Base-by-base conservation (phyloP, 192 early-diverging fungal species). In the Oehlia diaphana region DNA sequence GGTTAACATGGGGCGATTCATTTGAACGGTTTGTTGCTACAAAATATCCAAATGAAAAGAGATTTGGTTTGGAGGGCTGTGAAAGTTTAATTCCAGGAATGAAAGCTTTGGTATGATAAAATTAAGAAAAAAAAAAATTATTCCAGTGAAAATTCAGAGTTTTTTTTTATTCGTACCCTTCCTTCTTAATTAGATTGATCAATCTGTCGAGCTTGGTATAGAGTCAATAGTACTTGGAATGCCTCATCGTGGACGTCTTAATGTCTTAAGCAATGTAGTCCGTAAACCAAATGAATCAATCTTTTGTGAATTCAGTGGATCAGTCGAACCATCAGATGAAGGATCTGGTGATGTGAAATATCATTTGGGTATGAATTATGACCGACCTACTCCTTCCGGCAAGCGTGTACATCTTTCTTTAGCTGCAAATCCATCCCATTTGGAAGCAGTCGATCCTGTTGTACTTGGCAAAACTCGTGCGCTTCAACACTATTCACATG, bases 241-340 rank as follows among this genome's bases (percentile, higher is more conserved):
- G 98, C 95, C 98, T 50, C 98, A 99, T 89, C 95, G 98, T 86
- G 98, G 98, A 70, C 95, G 98, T 81, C 89, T 99, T 64, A 99
- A 99, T 83, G 97, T 99, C 71, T 91, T 99, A 50, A 94, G 95
- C 74, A 99, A 99, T 85, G 98, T 99, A n/a, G 95, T 99, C 79
- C 93, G 96, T 78, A 99, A 98, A 88, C 97, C 97, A 71, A 96
- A 97, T 86, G 95, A 97, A 85, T 97, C 96, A 23, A 98, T 99
- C 84, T 99, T 99, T 86, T 95, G 94, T 83, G 98, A 99, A 86
- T 99, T 99, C 84, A 92, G 94, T 49, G 96, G 96, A 70, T 88
- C 93, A 79, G 84, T 92, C 67, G 95, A 94, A 81, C 92, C 94
- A 63, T 90, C 88, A 80, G 95, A 92, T 79, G 98, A 99, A 85